A percentile compares a stretch with the other conserved stretches of the same genome.
Conservation (phyloP, 129 eudicot genomes). For the Chrysanthemum lavandulifolium region DNA sequence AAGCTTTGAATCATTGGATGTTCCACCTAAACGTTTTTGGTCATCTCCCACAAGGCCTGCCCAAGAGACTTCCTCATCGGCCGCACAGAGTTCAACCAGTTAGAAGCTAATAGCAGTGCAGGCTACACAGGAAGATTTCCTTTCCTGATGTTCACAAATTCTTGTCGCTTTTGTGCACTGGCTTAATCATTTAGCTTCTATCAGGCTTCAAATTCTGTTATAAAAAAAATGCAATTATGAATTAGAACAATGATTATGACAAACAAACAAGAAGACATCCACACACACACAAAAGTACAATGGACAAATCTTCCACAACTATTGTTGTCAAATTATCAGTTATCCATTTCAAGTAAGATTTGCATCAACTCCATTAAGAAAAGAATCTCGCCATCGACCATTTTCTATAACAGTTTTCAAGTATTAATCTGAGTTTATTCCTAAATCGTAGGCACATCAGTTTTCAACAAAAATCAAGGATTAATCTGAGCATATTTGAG, state of each 20-base stretch:
- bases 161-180: background rate
- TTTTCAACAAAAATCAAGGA: too few relatives aligned
- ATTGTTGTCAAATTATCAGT: background rate
- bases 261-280: background rate
- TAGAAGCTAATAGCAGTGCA: background rate
- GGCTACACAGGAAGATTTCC: background rate
- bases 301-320: background rate
- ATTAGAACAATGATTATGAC: background rate
- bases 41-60: background rate
- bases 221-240: background rate
- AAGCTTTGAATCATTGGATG: constrained; percentile 31
- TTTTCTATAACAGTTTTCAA: too few relatives aligned
- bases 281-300: background rate
- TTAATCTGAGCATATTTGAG: too few relatives aligned
- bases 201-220: background rate
- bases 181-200: background rate
- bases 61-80: background rate
- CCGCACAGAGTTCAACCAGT: background rate
- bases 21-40: constrained; percentile 35
- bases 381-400: too few relatives aligned
- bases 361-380: too few relatives aligned
- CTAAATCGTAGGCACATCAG: too few relatives aligned
- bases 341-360: too few relatives aligned
- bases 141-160: background rate
- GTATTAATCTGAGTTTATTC: too few relatives aligned